Conservation (phyloP, 2,329 filamentous ascomycete species). For the Pseudocercospora ulei region DNA sequence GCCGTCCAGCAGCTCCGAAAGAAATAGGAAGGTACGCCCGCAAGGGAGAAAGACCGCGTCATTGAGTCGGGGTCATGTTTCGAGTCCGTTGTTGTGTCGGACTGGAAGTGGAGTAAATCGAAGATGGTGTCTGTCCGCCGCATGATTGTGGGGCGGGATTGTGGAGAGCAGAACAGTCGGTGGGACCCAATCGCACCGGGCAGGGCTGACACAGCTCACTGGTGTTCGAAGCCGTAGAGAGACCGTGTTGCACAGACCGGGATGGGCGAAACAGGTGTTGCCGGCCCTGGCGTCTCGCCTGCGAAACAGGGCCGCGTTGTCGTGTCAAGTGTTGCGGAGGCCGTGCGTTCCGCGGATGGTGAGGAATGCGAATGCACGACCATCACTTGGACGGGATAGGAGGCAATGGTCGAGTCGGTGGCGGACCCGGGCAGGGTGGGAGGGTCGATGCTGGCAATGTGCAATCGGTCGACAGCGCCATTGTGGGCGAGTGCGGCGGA, state of each 20-base stretch:
- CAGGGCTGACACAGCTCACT: constrained; percentile 3
- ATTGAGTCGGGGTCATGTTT: background rate
- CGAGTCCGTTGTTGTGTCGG: background rate
- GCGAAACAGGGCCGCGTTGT: constrained; percentile 8
- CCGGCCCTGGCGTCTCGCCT: background rate
- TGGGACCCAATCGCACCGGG: constrained; percentile 6
- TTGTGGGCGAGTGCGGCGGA: background rate
- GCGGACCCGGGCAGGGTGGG: constrained; percentile 42
- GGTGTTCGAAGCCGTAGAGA: constrained; percentile 5
- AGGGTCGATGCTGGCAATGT: constrained; percentile 39
- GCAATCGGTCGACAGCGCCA: constrained; percentile 5
- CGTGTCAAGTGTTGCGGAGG: background rate
- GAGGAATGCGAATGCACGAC: background rate
- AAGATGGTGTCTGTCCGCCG: constrained; percentile 9
- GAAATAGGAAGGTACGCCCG: constrained; percentile 2
- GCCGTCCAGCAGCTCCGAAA: constrained; percentile 19
- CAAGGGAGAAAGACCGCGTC: constrained; percentile 3
- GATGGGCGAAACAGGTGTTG: constrained; percentile 6
- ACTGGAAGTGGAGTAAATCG: constrained; percentile 5
- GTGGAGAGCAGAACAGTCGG: background rate
- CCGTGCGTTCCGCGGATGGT: background rate
- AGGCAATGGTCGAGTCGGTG: constrained; percentile 42
- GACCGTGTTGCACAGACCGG: constrained; percentile 5
- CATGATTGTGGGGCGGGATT: constrained; percentile 3
- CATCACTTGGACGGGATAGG: constrained; percentile 39